A percentile compares a stretch with the other conserved stretches of the same genome.
These are phyloP conservation scores for Trichaptum fuscoviolaceum DNA, from an alignment of 768 basidiomycete species.

Conservation along the genomic window DNA sequence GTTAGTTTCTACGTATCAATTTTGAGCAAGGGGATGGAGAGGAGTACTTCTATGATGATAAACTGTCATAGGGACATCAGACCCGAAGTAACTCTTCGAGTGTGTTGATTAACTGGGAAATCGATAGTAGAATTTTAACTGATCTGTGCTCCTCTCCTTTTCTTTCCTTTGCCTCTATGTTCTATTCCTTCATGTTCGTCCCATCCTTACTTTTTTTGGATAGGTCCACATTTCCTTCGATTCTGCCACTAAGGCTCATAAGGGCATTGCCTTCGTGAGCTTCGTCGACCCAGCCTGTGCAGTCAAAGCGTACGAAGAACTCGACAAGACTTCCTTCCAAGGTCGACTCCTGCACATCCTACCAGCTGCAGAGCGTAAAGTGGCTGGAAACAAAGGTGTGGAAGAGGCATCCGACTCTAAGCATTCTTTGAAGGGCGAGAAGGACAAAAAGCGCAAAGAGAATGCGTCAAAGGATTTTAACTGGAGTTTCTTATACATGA, in stretches of 20 bases:
- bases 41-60: slow-evolving; percentile 34
- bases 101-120: slow-evolving; percentile 54
- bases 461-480: slow-evolving; percentile 77
- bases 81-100: slow-evolving; percentile 33
- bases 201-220: slow-evolving; percentile 8
- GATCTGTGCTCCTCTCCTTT: slow-evolving; percentile 18
- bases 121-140: slow-evolving; percentile 57
- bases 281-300: slow-evolving; percentile 44
- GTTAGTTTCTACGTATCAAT: slow-evolving; percentile 36
- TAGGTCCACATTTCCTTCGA: slow-evolving; percentile 59
- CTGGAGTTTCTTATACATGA: slow-evolving; percentile 96
- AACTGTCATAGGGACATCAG: slow-evolving; percentile 53
- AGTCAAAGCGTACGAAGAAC: slow-evolving; percentile 63
- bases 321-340: slow-evolving; percentile 86
- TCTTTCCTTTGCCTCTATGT: slow-evolving; percentile 4
- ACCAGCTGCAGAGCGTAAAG: slow-evolving; percentile 68
- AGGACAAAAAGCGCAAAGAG: slow-evolving; percentile 55
- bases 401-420: slow-evolving; percentile 37
- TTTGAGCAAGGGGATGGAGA: neutral
- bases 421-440: slow-evolving; percentile 54
- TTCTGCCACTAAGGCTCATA: slow-evolving; percentile 37
- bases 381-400: slow-evolving; percentile 36
- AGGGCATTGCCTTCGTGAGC: slow-evolving; percentile 60
- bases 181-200: slow-evolving; percentile 1
- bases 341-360: slow-evolving; percentile 89